These are phyloP conservation scores for Aristolochia fimbriata DNA, from an alignment of 164 flowering plant genomes.

Conservation along the genomic window DNA sequence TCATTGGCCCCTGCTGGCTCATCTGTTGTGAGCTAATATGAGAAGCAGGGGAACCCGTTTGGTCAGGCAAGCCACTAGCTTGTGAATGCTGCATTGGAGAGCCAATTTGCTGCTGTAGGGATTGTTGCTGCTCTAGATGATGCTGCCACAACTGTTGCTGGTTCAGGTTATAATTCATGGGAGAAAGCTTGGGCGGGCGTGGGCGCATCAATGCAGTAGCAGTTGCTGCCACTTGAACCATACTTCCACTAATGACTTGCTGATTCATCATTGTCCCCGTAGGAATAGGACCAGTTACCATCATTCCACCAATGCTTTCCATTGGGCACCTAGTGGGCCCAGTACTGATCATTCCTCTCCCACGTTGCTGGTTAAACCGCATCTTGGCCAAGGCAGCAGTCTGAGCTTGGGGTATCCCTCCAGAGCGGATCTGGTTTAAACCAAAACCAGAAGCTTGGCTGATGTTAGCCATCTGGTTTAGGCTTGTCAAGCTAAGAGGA, in stretches of 20 bases:
- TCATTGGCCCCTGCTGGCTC: constrained; percentile 50
- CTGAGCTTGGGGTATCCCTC: constrained; percentile 19
- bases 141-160: constrained; percentile 38
- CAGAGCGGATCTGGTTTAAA: constrained; percentile 40
- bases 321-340: constrained; percentile 1
- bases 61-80: constrained; percentile 6
- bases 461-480: constrained; percentile 42
- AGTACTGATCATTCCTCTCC: constrained; percentile 27
- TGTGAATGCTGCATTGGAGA: constrained; percentile 38
- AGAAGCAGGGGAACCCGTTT: constrained; percentile 23
- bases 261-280: constrained; percentile 60
- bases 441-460: constrained; percentile 30
- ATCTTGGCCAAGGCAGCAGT: constrained; percentile 35
- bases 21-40: constrained; percentile 50
- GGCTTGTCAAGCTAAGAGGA: constrained; percentile 42
- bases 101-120: constrained; percentile 31
- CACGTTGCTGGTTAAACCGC: constrained; percentile 24
- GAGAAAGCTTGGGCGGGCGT: constrained; percentile 59
- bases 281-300: constrained; percentile 43
- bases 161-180: constrained; percentile 41
- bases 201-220: constrained; percentile 61
- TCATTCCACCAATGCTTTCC: constrained; percentile 26
- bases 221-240: constrained; percentile 44
- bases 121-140: constrained; percentile 5
- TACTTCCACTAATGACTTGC: constrained; percentile 34